These are phyloP conservation scores for Ambrosiella beaveri DNA, from an alignment of 2,329 filamentous ascomycete species.

Conservation along the genomic window DNA sequence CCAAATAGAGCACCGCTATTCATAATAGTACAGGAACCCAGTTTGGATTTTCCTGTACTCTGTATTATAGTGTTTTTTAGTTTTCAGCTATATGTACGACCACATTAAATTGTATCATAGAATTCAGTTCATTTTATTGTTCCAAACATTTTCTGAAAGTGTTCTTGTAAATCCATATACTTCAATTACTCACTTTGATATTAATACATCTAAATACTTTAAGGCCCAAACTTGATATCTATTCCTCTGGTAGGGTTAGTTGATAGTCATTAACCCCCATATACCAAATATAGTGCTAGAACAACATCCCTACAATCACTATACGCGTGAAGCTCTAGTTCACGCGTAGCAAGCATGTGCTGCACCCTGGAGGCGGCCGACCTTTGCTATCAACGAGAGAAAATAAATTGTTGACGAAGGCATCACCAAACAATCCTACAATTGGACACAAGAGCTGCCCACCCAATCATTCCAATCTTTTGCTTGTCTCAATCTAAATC, in stretches of 20 bases:
- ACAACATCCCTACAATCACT: constrained; percentile 11
- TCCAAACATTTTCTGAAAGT: background rate
- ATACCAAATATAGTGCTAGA: constrained; percentile 4
- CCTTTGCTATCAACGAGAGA: background rate
- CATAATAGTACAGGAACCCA: background rate
- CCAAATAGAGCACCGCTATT: background rate
- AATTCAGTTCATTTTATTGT: background rate
- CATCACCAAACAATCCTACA: background rate
- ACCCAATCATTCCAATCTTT: background rate
- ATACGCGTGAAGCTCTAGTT: constrained; percentile 11
- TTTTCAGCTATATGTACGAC: background rate
- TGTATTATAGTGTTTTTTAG: constrained; percentile 12
- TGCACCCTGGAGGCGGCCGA: background rate
- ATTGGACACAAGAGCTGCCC: background rate
- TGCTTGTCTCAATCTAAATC: background rate
- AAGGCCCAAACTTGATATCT: background rate
- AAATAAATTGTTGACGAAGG: background rate
- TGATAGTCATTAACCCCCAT: background rate
- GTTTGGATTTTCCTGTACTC: background rate
- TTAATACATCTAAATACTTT: no score
- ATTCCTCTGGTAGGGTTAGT: background rate
- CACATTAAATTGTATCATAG: background rate
- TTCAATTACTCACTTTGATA: no score
- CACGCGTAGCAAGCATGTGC: constrained; percentile 1
- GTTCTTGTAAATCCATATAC: no score